Conservation (phyloP, 805 yeast species). For the Saturnispora hagleri region DNA sequence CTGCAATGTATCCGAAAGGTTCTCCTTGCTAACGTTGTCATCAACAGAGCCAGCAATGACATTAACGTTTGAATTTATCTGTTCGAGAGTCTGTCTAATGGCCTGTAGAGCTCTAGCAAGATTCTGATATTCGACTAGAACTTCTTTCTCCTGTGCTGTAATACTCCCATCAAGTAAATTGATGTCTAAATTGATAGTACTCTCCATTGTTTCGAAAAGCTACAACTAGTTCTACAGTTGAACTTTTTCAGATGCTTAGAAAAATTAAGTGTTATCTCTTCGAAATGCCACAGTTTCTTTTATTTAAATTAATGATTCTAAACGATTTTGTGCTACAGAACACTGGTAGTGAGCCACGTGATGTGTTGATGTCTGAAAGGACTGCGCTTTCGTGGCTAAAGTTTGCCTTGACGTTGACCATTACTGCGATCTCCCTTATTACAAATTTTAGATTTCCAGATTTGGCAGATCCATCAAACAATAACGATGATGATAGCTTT, state of each 20-base stretch:
- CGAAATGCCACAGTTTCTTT: background rate
- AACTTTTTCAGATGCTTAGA: background rate
- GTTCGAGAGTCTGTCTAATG: background rate
- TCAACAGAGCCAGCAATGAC: conserved; percentile 3
- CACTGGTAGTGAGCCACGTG: conserved; percentile 41
- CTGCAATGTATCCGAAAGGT: background rate
- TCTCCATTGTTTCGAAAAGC: background rate
- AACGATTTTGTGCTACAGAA: conserved; percentile 25
- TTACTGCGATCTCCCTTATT: conserved; percentile 38
- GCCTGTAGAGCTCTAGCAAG: background rate
- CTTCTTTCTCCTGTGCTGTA: background rate
- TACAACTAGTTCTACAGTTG: background rate
- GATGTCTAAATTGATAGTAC: background rate
- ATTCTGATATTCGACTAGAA: conserved; percentile 1
- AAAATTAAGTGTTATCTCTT: background rate
- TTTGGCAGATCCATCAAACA: conserved; percentile 1
- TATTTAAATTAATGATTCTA: background rate
- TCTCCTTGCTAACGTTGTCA: background rate
- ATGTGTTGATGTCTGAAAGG: conserved; percentile 43
- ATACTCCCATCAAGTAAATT: background rate
- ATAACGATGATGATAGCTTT: background rate
- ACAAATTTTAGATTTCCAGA: conserved; percentile 37
- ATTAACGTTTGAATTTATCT: conserved; percentile 1
- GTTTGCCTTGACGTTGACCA: conserved; percentile 35
- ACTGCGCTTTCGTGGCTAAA: conserved; percentile 41